phyloP scores from a whole-genome alignment of 208 protist species.

The Crithidia expoeki region DNA sequence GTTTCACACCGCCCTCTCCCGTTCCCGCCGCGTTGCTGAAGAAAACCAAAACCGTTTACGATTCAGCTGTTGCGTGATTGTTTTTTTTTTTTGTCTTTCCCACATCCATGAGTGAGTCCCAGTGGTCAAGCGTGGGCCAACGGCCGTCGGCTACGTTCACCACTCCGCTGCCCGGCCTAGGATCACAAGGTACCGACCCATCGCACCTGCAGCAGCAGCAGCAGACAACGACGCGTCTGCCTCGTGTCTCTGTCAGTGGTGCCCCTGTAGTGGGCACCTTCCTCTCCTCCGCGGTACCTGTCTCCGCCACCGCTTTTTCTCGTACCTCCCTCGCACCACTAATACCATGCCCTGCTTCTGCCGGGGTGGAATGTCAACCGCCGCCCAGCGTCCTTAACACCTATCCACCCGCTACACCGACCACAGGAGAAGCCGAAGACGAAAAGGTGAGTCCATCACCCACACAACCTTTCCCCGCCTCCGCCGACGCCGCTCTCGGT shows the following conservation, averaged over 20 bases:
- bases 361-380: not conserved
- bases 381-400: conserved; percentile 9
- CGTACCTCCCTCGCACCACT: conserved; percentile 5
- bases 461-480: not conserved
- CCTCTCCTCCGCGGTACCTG: not conserved
- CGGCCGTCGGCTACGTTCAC: not conserved
- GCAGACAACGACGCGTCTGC: not conserved
- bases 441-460: not conserved
- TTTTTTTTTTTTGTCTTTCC: no score
- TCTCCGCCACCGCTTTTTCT: not conserved
- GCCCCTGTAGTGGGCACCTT: not conserved
- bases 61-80: not conserved
- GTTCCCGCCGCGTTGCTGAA: no score
- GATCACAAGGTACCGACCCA: not conserved
- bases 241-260: conserved; percentile 5
- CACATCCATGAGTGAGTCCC: not conserved
- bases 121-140: not conserved
- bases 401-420: not conserved
- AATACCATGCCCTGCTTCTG: not conserved
- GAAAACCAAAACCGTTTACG: no score
- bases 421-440: not conserved
- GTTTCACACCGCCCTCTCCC: no score
- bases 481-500: not conserved
- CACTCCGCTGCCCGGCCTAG: not conserved
- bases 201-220: not conserved